Conservation (phyloP, 169 alveolate species). For the Pseudocohnilembus persalinus region DNA sequence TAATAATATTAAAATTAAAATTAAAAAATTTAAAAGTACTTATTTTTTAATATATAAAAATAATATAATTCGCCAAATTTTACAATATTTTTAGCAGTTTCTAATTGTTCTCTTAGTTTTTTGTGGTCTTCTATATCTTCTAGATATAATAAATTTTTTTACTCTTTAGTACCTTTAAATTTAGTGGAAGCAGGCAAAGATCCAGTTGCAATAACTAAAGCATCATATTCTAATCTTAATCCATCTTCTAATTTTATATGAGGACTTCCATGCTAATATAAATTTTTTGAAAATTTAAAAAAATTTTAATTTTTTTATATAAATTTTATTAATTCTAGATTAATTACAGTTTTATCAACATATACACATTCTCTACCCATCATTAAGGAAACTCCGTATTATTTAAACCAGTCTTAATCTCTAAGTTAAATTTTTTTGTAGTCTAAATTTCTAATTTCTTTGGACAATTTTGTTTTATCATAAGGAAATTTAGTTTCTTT, state of each 20-base stretch:
- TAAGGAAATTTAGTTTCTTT: conserved; percentile 36
- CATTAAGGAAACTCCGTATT: conserved; percentile 23
- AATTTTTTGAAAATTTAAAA: too few species aligned
- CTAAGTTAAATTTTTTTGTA: conserved; percentile 34
- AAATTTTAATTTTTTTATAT: not conserved
- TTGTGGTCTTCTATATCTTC: conserved; percentile 24
- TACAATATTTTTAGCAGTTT: conserved; percentile 37
- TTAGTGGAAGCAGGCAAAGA: conserved; percentile 24
- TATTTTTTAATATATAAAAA: too few species aligned
- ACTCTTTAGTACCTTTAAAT: conserved; percentile 30
- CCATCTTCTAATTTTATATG: conserved; percentile 44
- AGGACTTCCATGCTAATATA: conserved; percentile 21
- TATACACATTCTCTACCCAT: conserved; percentile 31
- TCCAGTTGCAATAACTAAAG: conserved; percentile 36
- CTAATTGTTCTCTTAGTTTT: conserved; percentile 22
- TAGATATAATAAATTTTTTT: conserved; percentile 19
- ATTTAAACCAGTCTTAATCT: conserved; percentile 27
- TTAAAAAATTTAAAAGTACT: too few species aligned
- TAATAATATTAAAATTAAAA: too few species aligned
- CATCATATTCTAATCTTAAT: conserved; percentile 39
- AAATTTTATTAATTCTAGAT: not conserved
- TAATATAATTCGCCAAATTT: not conserved
- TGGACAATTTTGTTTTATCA: conserved; percentile 32
- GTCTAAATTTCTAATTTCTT: conserved; percentile 21
- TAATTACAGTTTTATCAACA: conserved; percentile 28